Conservation (phyloP, 805 yeast species). For the Torulaspora indica region DNA sequence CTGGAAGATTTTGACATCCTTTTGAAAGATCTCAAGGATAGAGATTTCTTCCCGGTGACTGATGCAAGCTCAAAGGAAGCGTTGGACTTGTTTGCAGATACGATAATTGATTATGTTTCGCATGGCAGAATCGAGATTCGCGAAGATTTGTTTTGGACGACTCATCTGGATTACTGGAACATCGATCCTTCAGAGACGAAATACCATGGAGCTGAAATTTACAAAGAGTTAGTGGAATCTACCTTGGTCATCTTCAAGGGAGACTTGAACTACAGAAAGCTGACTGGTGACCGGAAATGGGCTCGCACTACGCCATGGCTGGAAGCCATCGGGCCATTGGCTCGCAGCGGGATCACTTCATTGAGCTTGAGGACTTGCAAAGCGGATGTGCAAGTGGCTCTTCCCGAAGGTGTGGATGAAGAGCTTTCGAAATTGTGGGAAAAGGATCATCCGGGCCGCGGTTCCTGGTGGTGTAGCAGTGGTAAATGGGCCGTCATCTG, state of each 20-base stretch:
- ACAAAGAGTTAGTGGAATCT: slow-evolving; percentile 57
- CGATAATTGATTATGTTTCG: slow-evolving; percentile 41
- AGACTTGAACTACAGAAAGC: slow-evolving; percentile 90
- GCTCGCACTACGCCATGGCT: slow-evolving; percentile 69
- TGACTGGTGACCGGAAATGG: slow-evolving; percentile 91
- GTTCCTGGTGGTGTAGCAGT: slow-evolving; percentile 76
- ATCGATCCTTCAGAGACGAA: slow-evolving; percentile 48
- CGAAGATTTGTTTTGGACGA: slow-evolving; percentile 83
- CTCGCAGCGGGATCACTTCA: slow-evolving; percentile 55
- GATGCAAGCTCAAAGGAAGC: slow-evolving; percentile 35
- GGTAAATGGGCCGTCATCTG: slow-evolving; percentile 95
- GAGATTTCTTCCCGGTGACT: slow-evolving; percentile 43
- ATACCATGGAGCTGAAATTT: slow-evolving; percentile 53
- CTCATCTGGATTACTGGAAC: slow-evolving; percentile 69
- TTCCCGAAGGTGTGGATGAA: slow-evolving; percentile 67
- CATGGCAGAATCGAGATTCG: slow-evolving; percentile 48
- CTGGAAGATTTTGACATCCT: slow-evolving; percentile 67
- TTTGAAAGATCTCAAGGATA: slow-evolving; percentile 51
- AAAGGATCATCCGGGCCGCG: slow-evolving; percentile 53
- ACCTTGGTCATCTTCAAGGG: slow-evolving; percentile 84
- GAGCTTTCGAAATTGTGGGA: slow-evolving; percentile 59
- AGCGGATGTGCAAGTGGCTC: slow-evolving; percentile 92
- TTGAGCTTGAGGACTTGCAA: slow-evolving; percentile 87
- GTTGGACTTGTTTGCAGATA: slow-evolving; percentile 45
- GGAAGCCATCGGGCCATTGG: slow-evolving; percentile 65